phyloP scores from a whole-genome alignment of 306 rosid species.

The Cucurbita moschata region DNA sequence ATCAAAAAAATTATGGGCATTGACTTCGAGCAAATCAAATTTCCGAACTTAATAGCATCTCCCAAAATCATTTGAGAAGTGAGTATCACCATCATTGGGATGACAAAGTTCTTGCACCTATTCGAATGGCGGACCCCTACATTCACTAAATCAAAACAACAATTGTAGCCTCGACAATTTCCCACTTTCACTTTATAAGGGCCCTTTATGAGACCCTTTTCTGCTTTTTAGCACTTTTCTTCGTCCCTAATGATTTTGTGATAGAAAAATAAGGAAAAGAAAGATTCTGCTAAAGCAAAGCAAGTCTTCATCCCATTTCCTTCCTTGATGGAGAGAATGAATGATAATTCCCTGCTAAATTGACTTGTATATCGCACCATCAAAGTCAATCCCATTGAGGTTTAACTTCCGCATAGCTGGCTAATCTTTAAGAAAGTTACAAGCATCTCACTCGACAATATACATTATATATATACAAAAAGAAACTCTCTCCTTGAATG shows the following conservation, averaged over 20 bases:
- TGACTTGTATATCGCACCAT: not conserved
- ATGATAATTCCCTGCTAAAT: not conserved
- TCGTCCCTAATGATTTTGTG: not conserved
- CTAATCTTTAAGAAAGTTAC: too few species aligned
- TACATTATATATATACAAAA: not conserved
- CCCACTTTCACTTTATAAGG: constrained; percentile 15
- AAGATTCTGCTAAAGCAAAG: not conserved
- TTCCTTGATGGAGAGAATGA: not conserved
- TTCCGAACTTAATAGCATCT: not conserved
- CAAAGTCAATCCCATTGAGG: not conserved
- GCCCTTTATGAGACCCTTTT: constrained; percentile 1
- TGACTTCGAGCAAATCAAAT: not conserved
- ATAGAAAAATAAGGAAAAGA: not conserved
- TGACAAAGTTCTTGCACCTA: not conserved
- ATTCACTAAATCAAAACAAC: constrained; percentile 20
- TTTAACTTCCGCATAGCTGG: not conserved
- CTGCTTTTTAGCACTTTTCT: not conserved
- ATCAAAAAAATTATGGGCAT: not conserved
- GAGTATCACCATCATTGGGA: not conserved
- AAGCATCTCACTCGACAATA: not conserved
- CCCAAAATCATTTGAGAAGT: not conserved
- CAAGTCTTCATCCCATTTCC: not conserved
- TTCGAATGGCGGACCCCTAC: constrained; percentile 17
- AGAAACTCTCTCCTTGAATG: too few species aligned
- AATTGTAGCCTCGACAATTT: constrained; percentile 16